Base-by-base conservation (phyloP, 768 basidiomycete species). In the Podaxis mareebaensis region DNA sequence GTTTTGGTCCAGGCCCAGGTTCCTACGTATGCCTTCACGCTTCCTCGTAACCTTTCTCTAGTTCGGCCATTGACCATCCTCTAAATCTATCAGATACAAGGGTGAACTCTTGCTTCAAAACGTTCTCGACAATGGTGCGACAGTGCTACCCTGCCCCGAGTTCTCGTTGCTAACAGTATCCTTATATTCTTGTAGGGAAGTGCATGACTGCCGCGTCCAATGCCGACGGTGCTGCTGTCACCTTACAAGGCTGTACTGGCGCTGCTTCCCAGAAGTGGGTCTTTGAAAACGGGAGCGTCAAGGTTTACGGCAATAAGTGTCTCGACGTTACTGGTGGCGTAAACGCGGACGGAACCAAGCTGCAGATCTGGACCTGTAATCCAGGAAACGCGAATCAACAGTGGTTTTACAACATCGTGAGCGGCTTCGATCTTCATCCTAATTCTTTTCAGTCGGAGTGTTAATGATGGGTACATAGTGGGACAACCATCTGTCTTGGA, bases 351-450 rank as follows among this genome's bases (percentile, higher is more conserved):
- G 84, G 83, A 11, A 77, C 73, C 6, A 79, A 79, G 67, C 70
- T 86, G 61, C 83, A 85, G 65, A 80, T 85, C 51, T 84, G 78
- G 79, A 80, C 77, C n/a, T 85, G 85, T 67, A 64, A 67, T 24
- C 49, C 65, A 17, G 75, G 72, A 38, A 80, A 79, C 58, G 60
- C 71, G 0, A 83, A 83, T 67, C 83, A 85, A 67, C 72, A 77
- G 61, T 85, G 77, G 67, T 76, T 67, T 30, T 84, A 84, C 66
- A 77, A 80, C 68, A 79, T 78, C n/a, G 79, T 78, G 54, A 38
- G 75, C 67, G 10, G 33, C 46, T 26, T 1, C 17, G 33, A 46
- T 20, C 20, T 20, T 46, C 15, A 13, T 15, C n/a, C 11, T 36
- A 46, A 1, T 58, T 42, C 20, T n/a, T 11, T n/a, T 15, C 11